Evolutionary conservation across 2,329 filamentous ascomycete genomes (phyloP).

Genomic region (Dactylellina sp.): DNA sequence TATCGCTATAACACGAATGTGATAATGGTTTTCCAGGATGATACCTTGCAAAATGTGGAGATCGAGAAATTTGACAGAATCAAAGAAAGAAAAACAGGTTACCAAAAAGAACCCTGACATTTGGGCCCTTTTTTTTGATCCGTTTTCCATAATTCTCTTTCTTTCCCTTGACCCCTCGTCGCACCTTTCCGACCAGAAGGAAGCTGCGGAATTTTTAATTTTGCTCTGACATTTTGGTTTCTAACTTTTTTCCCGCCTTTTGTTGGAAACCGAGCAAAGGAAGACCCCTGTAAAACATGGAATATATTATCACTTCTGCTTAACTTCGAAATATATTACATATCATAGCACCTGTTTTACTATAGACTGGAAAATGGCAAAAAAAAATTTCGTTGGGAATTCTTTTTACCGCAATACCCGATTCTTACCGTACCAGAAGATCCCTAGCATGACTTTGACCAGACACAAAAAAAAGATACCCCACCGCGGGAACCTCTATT

Average conservation of each 20-base stretch:
- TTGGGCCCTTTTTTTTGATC: neutral
- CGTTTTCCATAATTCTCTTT: too few relatives aligned
- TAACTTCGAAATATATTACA: too few relatives aligned
- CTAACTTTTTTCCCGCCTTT: too few relatives aligned
- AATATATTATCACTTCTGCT: too few relatives aligned
- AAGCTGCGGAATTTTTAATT: conserved; percentile 25
- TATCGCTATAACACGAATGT: too few relatives aligned
- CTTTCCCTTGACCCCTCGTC: conserved; percentile 15
- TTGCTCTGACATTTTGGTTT: neutral
- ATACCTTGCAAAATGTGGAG: conserved; percentile 38
- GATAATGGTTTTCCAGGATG: conserved; percentile 26
- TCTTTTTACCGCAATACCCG: neutral
- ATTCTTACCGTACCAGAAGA: conserved; percentile 6
- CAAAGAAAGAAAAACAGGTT: conserved; percentile 9
- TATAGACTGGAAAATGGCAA: too few relatives aligned
- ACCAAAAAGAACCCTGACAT: neutral
- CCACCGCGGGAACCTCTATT: neutral
- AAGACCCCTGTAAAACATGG: conserved; percentile 4
- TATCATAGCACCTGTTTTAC: too few relatives aligned
- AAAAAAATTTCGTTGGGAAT: conserved; percentile 10
- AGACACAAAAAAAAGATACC: neutral
- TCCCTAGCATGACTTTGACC: neutral
- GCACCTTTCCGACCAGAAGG: conserved; percentile 53
- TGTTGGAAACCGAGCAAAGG: too few relatives aligned
- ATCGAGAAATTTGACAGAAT: conserved; percentile 11